phyloP scores from a whole-genome alignment of 352 stramenopile species.

The Thalassiosira delicatula region DNA sequence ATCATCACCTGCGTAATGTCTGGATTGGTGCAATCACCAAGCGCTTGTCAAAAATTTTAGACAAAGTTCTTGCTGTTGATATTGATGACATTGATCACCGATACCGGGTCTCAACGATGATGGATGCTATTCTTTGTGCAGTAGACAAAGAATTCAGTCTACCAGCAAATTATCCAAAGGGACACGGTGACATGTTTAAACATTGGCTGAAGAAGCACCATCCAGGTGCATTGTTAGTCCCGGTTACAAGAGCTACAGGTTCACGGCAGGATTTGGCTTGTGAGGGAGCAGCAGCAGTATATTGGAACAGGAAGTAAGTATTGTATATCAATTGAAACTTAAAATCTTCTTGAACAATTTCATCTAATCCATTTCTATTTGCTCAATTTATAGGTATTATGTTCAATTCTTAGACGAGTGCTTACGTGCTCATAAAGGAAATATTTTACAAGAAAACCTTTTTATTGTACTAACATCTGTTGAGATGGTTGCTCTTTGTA shows the following conservation, averaged over 20 bases:
- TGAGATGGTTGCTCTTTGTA: constrained; percentile 35
- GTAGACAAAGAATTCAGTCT: constrained; percentile 40
- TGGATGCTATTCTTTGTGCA: constrained; percentile 16
- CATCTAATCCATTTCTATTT: constrained; percentile 26
- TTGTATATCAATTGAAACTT: background rate
- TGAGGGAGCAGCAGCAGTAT: constrained; percentile 30
- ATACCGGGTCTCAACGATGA: constrained; percentile 11
- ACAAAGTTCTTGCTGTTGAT: background rate
- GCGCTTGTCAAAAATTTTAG: background rate
- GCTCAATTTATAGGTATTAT: constrained; percentile 21
- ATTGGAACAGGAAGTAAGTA: constrained; percentile 26
- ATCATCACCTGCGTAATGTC: constrained; percentile 29
- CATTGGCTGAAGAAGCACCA: constrained; percentile 31
- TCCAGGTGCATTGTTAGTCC: constrained; percentile 21
- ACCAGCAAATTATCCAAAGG: constrained; percentile 28
- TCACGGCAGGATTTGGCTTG: constrained; percentile 30
- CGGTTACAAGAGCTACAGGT: background rate
- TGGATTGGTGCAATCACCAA: constrained; percentile 39
- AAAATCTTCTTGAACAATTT: constrained; percentile 10
- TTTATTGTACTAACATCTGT: constrained; percentile 32
- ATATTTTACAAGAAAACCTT: constrained; percentile 35
- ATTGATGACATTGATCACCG: constrained; percentile 27
- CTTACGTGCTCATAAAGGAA: constrained; percentile 1
- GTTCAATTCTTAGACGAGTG: constrained; percentile 14
- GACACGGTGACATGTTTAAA: constrained; percentile 24